Evolutionary conservation across 1,284 basidiomycete genomes (phyloP).

Genomic region (Bondarzewia mesenterica): DNA sequence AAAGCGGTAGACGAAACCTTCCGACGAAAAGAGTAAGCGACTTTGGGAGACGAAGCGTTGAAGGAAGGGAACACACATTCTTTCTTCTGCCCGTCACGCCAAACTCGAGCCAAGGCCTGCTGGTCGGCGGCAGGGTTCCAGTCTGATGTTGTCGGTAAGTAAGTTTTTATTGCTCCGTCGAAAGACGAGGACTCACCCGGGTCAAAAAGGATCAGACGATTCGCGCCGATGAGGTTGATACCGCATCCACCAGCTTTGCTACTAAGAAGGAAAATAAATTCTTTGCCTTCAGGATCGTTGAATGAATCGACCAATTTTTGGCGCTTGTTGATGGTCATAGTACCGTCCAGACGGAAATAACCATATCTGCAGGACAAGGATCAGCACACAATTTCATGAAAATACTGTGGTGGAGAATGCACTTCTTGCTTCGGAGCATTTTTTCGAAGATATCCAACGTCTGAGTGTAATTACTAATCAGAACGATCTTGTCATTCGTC

Average conservation of each 20-base stretch:
- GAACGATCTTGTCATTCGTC: slow-evolving; percentile 94
- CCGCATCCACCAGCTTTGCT: slow-evolving; percentile 98
- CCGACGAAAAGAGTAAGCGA: not conserved
- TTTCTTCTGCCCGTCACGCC: slow-evolving; percentile 99
- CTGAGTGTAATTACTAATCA: slow-evolving; percentile 98
- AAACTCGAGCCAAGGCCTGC: slow-evolving; percentile 96
- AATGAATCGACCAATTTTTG: slow-evolving; percentile 98
- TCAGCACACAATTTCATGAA: not conserved
- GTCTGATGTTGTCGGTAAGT: slow-evolving; percentile 32
- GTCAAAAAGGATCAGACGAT: slow-evolving; percentile 93
- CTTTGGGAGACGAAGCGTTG: not conserved
- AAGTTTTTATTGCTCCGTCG: too few relatives aligned
- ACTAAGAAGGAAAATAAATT: slow-evolving; percentile 93
- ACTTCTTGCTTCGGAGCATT: slow-evolving; percentile 80
- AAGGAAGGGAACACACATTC: slow-evolving; percentile 59
- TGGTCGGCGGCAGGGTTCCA: slow-evolving; percentile 99
- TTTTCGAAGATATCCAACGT: slow-evolving; percentile 94
- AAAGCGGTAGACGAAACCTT: slow-evolving; percentile 98
- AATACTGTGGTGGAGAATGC: slow-evolving; percentile 12
- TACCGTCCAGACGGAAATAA: slow-evolving; percentile 89
- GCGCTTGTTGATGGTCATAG: slow-evolving; percentile 89
- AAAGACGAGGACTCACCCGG: slow-evolving; percentile 56
- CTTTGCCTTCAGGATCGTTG: slow-evolving; percentile 92
- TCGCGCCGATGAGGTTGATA: slow-evolving; percentile 97
- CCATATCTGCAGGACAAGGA: slow-evolving; percentile 60